Conservation (phyloP, 2,329 filamentous ascomycete genomes). For the Venturia pyrina region DNA sequence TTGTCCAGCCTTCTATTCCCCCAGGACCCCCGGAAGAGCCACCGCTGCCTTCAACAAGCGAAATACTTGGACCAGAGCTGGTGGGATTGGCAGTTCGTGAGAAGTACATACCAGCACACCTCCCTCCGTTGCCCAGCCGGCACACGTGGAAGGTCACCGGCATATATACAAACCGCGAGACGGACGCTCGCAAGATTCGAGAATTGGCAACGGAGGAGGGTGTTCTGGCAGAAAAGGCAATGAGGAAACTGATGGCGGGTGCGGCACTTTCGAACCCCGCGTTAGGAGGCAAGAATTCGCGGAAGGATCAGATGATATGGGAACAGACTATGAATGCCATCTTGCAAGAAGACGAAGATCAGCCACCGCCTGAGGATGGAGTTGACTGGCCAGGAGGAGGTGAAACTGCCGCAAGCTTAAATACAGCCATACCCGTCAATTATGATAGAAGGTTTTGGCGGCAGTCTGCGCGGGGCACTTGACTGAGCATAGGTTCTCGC, state of each 20-base stretch:
- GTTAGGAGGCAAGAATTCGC: conserved; percentile 25
- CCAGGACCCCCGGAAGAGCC: conserved; percentile 20
- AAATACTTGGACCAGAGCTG: conserved; percentile 31
- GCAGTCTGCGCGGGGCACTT: conserved; percentile 29
- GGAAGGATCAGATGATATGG: conserved; percentile 41
- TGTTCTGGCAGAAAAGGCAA: conserved; percentile 52
- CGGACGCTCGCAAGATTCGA: conserved; percentile 48
- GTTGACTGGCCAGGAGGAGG: conserved; percentile 19
- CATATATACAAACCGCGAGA: conserved; percentile 48
- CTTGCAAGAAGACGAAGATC: conserved; percentile 35
- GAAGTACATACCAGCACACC: conserved; percentile 48
- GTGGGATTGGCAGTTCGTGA: conserved; percentile 41
- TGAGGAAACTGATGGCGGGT: conserved; percentile 47
- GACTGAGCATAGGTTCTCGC: background rate
- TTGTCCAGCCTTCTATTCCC: conserved; percentile 31
- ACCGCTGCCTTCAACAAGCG: conserved; percentile 8
- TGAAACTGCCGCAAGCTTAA: background rate
- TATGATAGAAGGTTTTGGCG: conserved; percentile 51
- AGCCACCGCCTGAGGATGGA: conserved; percentile 17
- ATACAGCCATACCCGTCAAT: conserved; percentile 41
- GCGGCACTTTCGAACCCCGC: conserved; percentile 33
- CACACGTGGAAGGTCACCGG: conserved; percentile 54
- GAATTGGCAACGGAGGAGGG: conserved; percentile 57
- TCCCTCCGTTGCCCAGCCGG: conserved; percentile 52
- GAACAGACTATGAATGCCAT: conserved; percentile 38